phyloP scores from a whole-genome alignment of 2,329 filamentous ascomycete species.

The Talaromyces islandicus region DNA sequence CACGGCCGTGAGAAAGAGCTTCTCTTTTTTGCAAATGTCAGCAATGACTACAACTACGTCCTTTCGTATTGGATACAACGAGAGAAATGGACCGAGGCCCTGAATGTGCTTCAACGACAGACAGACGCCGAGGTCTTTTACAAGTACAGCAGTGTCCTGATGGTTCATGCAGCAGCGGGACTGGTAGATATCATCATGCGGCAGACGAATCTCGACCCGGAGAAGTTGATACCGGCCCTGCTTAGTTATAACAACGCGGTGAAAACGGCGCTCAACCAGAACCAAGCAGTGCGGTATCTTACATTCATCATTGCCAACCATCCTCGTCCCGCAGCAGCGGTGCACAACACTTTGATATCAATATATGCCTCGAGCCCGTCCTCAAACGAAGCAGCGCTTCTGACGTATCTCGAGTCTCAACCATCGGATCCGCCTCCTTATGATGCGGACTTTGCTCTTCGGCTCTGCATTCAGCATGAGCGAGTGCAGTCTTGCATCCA shows the following conservation, averaged over 20 bases:
- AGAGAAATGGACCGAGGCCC: slow-evolving; percentile 81
- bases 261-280: slow-evolving; percentile 62
- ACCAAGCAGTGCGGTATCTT: slow-evolving; percentile 90
- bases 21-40: slow-evolving; percentile 78
- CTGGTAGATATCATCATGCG: slow-evolving; percentile 95
- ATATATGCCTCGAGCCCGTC: slow-evolving; percentile 87
- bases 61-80: slow-evolving; percentile 95
- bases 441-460: slow-evolving; percentile 91
- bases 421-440: slow-evolving; percentile 78
- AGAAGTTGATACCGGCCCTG: slow-evolving; percentile 85
- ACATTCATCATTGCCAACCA: slow-evolving; percentile 83
- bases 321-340: slow-evolving; percentile 72
- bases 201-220: slow-evolving; percentile 75
- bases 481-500: slow-evolving; percentile 92
- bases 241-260: slow-evolving; percentile 82
- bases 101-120: slow-evolving; percentile 87
- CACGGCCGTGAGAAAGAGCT: slow-evolving; percentile 92
- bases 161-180: slow-evolving; percentile 78
- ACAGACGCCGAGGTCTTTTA: slow-evolving; percentile 92
- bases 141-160: slow-evolving; percentile 92
- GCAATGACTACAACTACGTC: slow-evolving; percentile 92
- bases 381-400: slow-evolving; percentile 74
- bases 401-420: slow-evolving; percentile 86
- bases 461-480: slow-evolving; percentile 89
- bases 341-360: slow-evolving; percentile 95